Conservation (phyloP, 176 grass and related monocot species). For the Phoenix roebelenii region DNA sequence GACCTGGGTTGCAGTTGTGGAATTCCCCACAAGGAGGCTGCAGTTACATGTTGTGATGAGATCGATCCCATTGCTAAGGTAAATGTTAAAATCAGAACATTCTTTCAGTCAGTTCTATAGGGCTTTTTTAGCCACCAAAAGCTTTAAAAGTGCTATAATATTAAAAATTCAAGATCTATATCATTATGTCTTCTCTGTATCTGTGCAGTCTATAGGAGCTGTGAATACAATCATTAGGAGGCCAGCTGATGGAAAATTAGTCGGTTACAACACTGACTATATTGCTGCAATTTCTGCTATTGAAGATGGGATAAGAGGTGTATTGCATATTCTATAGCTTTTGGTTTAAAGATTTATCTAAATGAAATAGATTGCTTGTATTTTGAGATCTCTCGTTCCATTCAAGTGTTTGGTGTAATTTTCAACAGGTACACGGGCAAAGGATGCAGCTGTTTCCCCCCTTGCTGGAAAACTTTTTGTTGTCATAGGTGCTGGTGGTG, state of each 20-base stretch:
- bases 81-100: conserved; percentile 4
- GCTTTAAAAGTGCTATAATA: too few relatives aligned
- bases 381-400: not conserved
- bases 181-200: not conserved
- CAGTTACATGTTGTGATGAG: conserved; percentile 77
- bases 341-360: not conserved
- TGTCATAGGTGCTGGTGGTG: conserved; percentile 92
- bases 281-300: conserved; percentile 98
- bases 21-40: conserved; percentile 94
- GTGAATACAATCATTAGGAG: conserved; percentile 91
- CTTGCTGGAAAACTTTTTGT: conserved; percentile 72
- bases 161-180: not conserved
- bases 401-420: conserved; percentile 15
- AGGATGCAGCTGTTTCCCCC: conserved; percentile 37
- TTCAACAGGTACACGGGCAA: conserved; percentile 44
- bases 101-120: not conserved
- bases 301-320: conserved; percentile 97
- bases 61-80: conserved; percentile 93
- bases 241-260: conserved; percentile 63
- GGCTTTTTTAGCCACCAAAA: not conserved
- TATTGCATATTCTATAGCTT: conserved; percentile 8
- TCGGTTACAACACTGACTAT: conserved; percentile 97
- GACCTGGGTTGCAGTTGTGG: conserved; percentile 51
- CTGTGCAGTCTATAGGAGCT: conserved; percentile 75
- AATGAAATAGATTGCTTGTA: not conserved